These are phyloP conservation scores for Caryopteris hybrid DNA, from an alignment of 305 asterid genomes.

Conservation along the genomic window DNA sequence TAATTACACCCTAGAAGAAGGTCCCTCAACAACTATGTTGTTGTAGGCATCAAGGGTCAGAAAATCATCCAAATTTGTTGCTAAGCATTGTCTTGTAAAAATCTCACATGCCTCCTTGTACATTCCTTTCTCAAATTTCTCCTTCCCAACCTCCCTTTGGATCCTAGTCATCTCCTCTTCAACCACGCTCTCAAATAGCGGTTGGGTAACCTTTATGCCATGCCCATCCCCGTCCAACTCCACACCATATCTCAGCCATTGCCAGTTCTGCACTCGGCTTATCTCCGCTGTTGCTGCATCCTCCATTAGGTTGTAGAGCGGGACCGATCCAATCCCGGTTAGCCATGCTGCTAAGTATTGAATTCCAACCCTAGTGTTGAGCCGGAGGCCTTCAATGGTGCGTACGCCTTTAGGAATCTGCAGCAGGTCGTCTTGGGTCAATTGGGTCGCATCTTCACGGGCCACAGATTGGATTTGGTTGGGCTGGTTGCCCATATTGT, in stretches of 20 bases:
- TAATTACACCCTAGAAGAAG: conserved; percentile 12
- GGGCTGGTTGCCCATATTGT: conserved; percentile 45
- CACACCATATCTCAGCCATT: conserved; percentile 71
- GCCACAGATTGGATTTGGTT: conserved; percentile 55
- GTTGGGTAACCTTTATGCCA: conserved; percentile 49
- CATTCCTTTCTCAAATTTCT: conserved; percentile 58
- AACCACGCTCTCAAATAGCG: conserved; percentile 60
- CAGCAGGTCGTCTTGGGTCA: conserved; percentile 59
- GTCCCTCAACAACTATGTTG: conserved; percentile 38
- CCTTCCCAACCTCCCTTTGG: conserved; percentile 65
- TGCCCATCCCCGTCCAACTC: conserved; percentile 70
- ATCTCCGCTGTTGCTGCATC: conserved; percentile 98
- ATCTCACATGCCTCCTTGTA: conserved; percentile 63
- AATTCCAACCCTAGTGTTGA: conserved; percentile 77
- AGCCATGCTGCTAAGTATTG: conserved; percentile 87
- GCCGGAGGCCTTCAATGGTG: conserved; percentile 80
- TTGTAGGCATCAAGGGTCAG: conserved; percentile 73
- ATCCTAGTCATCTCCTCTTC: conserved; percentile 85
- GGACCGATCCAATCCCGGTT: conserved; percentile 74
- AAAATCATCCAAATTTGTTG: conserved; percentile 64
- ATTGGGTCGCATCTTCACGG: conserved; percentile 44
- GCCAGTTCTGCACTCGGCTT: conserved; percentile 94
- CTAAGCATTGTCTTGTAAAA: conserved; percentile 60
- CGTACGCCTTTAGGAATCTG: conserved; percentile 59
- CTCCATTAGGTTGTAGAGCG: conserved; percentile 90